These are phyloP conservation scores for Plantago major DNA, from an alignment of 257 asterid species.

Conservation along the genomic window DNA sequence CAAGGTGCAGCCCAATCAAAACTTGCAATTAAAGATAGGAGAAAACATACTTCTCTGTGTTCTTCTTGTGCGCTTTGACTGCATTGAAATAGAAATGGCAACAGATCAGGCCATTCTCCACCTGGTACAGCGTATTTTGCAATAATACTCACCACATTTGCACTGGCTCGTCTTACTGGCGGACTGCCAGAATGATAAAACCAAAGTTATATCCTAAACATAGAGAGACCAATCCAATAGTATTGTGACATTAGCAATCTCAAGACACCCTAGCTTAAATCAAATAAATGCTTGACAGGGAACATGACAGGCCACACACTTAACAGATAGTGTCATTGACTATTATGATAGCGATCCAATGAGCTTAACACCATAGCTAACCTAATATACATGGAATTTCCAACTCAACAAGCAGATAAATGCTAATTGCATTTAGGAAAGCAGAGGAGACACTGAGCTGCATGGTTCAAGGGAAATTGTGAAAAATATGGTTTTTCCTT, in stretches of 20 bases:
- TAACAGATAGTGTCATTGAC: too few species aligned
- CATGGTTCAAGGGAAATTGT: too few species aligned
- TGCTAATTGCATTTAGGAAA: too few species aligned
- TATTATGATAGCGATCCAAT: too few species aligned
- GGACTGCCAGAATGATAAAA: slow-evolving; percentile 50
- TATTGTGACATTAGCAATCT: neutral
- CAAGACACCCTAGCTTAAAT: slow-evolving; percentile 3
- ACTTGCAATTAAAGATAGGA: neutral
- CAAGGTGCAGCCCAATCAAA: too few species aligned
- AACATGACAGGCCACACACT: too few species aligned
- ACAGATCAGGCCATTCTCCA: slow-evolving; percentile 96
- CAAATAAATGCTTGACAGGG: slow-evolving; percentile 4
- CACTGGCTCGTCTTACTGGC: slow-evolving; percentile 93
- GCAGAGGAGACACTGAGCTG: too few species aligned
- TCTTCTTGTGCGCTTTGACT: slow-evolving; percentile 95
- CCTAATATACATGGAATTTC: too few species aligned
- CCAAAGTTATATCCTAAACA: slow-evolving; percentile 16
- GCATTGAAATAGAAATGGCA: slow-evolving; percentile 92
- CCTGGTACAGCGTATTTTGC: slow-evolving; percentile 96
- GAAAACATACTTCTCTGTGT: slow-evolving; percentile 78
- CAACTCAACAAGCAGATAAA: too few species aligned
- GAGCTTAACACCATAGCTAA: too few species aligned
- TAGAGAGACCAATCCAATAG: too few species aligned
- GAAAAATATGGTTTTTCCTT: too few species aligned
- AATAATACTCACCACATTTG: slow-evolving; percentile 91